Percentiles rank a stretch among this genome's conserved stretches.
Evolutionary conservation across 176 grass and related monocot species (phyloP).

Genomic region (Juncus effusus): DNA sequence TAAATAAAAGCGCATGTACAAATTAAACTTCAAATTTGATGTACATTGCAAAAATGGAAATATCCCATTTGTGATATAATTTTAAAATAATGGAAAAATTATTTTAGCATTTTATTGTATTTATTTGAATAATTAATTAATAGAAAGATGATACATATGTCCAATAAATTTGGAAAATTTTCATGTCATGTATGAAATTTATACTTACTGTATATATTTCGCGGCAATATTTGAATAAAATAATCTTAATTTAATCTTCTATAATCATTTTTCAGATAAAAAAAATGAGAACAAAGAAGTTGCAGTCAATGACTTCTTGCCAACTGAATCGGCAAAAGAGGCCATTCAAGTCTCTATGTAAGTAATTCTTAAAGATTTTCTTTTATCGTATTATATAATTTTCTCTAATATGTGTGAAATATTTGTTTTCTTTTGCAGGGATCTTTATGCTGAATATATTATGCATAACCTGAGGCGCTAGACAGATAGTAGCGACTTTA

Average conservation of each 20-base stretch:
- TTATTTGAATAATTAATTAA: too few species aligned
- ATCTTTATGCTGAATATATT: conserved; percentile 50
- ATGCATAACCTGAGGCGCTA: conserved; percentile 68
- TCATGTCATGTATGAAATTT: too few species aligned
- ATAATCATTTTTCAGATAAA: conserved; percentile 50
- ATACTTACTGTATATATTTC: neutral
- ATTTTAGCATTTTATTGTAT: too few species aligned
- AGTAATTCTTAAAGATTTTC: neutral
- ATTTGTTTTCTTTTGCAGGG: neutral
- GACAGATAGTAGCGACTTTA: neutral
- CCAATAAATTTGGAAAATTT: too few species aligned
- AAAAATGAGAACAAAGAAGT: conserved; percentile 99
- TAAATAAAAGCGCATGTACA: neutral
- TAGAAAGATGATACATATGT: too few species aligned
- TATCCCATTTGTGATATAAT: too few species aligned
- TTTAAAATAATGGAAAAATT: too few species aligned
- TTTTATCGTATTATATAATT: neutral
- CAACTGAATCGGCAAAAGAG: conserved; percentile 43
- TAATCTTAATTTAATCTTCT: conserved; percentile 1
- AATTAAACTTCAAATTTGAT: neutral
- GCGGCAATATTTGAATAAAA: neutral
- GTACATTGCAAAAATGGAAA: too few species aligned
- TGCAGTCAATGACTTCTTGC: conserved; percentile 82
- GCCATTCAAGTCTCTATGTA: conserved; percentile 89
- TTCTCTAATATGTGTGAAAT: neutral